Evolutionary conservation across 179 eudicot genomes (phyloP).

Genomic region (Actinidia polygama): DNA sequence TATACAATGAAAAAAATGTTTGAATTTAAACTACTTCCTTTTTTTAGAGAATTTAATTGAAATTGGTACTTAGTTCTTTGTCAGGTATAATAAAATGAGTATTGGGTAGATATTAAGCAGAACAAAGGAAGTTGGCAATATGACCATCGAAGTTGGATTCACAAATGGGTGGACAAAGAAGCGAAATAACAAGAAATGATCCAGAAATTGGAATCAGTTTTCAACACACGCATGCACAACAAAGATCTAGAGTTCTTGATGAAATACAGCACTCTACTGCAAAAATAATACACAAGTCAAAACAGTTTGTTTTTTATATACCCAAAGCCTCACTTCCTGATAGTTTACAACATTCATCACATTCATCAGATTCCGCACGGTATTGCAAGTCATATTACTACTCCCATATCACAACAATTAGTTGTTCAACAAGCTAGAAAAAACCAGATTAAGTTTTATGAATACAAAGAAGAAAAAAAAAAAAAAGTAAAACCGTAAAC

Average conservation of each 20-base stretch:
- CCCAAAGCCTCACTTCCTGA: not conserved
- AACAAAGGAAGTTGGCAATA: not conserved
- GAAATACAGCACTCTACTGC: not conserved
- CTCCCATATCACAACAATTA: not conserved
- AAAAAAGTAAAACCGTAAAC: not conserved
- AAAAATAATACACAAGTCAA: not conserved
- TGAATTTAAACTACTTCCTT: no score
- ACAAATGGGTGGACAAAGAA: no score
- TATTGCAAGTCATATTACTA: not conserved
- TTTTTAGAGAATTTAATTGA: not conserved
- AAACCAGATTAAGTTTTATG: not conserved
- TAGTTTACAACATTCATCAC: not conserved
- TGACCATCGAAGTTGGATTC: not conserved
- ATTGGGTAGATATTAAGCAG: not conserved
- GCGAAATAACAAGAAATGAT: slow-evolving; percentile 2
- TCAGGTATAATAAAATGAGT: not conserved
- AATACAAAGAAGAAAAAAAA: not conserved
- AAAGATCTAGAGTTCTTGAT: not conserved
- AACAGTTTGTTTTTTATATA: not conserved
- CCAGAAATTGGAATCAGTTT: not conserved
- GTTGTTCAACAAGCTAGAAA: not conserved
- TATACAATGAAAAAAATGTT: no score
- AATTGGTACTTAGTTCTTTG: not conserved
- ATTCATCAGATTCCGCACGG: not conserved
- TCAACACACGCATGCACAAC: not conserved